These are phyloP conservation scores for Sclerotinia sclerotiorum DNA, from an alignment of 2,329 filamentous ascomycete genomes.

Conservation along the genomic window DNA sequence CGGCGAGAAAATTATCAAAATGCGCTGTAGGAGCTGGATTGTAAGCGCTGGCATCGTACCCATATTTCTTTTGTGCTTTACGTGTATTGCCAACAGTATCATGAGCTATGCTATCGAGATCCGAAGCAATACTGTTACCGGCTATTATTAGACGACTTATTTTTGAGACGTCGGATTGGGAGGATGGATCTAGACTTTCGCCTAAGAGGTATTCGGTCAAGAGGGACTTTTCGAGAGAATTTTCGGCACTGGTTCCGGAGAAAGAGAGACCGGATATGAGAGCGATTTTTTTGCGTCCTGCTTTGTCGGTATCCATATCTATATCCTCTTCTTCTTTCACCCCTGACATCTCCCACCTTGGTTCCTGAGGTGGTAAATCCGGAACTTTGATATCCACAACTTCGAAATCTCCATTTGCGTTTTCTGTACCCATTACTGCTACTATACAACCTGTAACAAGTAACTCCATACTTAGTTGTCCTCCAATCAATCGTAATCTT, in stretches of 20 bases:
- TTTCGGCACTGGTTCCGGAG: slow-evolving; percentile 68
- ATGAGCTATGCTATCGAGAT: slow-evolving; percentile 35
- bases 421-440: slow-evolving; percentile 93
- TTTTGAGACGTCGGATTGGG: slow-evolving; percentile 59
- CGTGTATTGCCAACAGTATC: slow-evolving; percentile 39
- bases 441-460: slow-evolving; percentile 93
- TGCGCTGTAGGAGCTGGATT: slow-evolving; percentile 81
- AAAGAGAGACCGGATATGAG: slow-evolving; percentile 88
- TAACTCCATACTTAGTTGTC: slow-evolving; percentile 63
- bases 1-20: slow-evolving; percentile 78
- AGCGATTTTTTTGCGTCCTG: slow-evolving; percentile 61
- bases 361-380: slow-evolving; percentile 78
- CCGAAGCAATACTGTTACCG: slow-evolving; percentile 71
- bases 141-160: slow-evolving; percentile 89
- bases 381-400: slow-evolving; percentile 87
- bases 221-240: slow-evolving; percentile 73
- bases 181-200: slow-evolving; percentile 63
- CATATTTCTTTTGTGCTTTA: slow-evolving; percentile 73
- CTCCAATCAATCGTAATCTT: slow-evolving; percentile 75
- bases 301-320: slow-evolving; percentile 58
- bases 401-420: slow-evolving; percentile 86
- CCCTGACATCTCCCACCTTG: slow-evolving; percentile 72
- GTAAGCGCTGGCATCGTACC: slow-evolving; percentile 87
- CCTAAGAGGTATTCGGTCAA: slow-evolving; percentile 86
- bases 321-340: slow-evolving; percentile 49